A percentile compares a stretch with the other conserved stretches of the same genome.
phyloP scores from a whole-genome alignment of 1,284 basidiomycete genomes.

The Cutaneotrichosporon cavernicola region DNA sequence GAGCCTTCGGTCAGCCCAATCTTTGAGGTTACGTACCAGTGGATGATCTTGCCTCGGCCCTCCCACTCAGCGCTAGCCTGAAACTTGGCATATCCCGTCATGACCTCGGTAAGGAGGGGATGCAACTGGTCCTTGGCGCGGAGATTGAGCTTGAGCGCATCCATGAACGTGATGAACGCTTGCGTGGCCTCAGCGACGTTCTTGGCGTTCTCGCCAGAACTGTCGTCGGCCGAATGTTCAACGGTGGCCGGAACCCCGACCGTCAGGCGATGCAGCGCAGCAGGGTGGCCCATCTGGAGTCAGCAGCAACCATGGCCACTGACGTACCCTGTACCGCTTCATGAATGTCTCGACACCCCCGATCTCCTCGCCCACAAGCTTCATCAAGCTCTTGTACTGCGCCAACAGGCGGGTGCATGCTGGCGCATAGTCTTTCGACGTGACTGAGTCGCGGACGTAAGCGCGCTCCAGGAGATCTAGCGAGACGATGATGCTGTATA shows the following conservation, averaged over 20 bases:
- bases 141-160: slow-evolving; percentile 86
- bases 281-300: slow-evolving; percentile 85
- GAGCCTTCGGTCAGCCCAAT: slow-evolving; percentile 61
- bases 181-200: slow-evolving; percentile 99
- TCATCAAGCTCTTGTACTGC: slow-evolving; percentile 96
- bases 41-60: slow-evolving; percentile 85
- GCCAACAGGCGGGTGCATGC: slow-evolving; percentile 87
- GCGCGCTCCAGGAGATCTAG: slow-evolving; percentile 94
- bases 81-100: slow-evolving; percentile 86
- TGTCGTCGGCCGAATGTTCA: slow-evolving; percentile 76
- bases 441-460: slow-evolving; percentile 89
- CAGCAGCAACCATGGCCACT: not conserved
- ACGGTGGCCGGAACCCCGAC: slow-evolving; percentile 96
- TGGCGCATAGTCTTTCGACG: slow-evolving; percentile 90
- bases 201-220: slow-evolving; percentile 80
- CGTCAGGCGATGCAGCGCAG: slow-evolving; percentile 82
- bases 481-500: slow-evolving; percentile 87
- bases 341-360: slow-evolving; percentile 85
- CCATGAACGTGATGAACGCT: slow-evolving; percentile 99
- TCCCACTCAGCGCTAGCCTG: slow-evolving; percentile 93
- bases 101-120: slow-evolving; percentile 89
- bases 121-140: slow-evolving; percentile 96
- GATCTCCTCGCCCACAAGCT: slow-evolving; percentile 82
- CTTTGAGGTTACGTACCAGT: slow-evolving; percentile 64
- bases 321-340: slow-evolving; percentile 75